These are phyloP conservation scores for Adansonia gregorii DNA, from an alignment of 441 rosid genomes.

Conservation along the genomic window DNA sequence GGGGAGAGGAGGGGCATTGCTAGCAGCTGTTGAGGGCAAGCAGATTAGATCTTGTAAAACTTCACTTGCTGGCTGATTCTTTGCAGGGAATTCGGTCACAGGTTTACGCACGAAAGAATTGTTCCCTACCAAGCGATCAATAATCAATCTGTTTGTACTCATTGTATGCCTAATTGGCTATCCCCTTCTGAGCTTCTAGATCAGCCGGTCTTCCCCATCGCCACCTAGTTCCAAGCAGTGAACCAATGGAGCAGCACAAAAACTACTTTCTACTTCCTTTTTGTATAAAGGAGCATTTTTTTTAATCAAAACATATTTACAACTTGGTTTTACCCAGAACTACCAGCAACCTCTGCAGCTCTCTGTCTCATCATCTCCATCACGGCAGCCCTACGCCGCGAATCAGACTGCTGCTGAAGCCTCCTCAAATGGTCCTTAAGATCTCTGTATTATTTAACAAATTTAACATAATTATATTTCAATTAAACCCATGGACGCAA, in stretches of 20 bases:
- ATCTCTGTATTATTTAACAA: conserved; percentile 59
- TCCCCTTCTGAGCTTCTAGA: conserved; percentile 32
- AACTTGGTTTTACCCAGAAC: conserved; percentile 52
- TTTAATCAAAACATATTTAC: conserved; percentile 50
- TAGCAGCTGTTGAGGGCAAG: conserved; percentile 32
- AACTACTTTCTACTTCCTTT: conserved; percentile 36
- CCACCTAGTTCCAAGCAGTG: conserved; percentile 37
- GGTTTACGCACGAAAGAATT: conserved; percentile 40
- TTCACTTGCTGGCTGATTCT: conserved; percentile 32
- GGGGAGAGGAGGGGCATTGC: background rate
- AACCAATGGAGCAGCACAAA: conserved; percentile 36
- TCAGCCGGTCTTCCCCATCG: conserved; percentile 28
- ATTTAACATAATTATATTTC: background rate
- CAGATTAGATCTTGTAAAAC: conserved; percentile 10
- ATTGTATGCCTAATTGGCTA: conserved; percentile 3
- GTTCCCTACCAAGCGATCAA: conserved; percentile 33
- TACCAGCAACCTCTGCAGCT: conserved; percentile 93
- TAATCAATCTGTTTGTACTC: conserved; percentile 33
- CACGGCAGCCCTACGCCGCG: conserved; percentile 98
- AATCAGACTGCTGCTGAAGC: conserved; percentile 98
- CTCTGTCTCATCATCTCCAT: conserved; percentile 99
- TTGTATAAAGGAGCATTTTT: conserved; percentile 28
- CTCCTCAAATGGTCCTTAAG: conserved; percentile 91
- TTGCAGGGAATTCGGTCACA: conserved; percentile 31
- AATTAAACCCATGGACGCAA: background rate